Conservation (phyloP, 192 early-diverging fungal genomes). For the Backusella mclennaniae region DNA sequence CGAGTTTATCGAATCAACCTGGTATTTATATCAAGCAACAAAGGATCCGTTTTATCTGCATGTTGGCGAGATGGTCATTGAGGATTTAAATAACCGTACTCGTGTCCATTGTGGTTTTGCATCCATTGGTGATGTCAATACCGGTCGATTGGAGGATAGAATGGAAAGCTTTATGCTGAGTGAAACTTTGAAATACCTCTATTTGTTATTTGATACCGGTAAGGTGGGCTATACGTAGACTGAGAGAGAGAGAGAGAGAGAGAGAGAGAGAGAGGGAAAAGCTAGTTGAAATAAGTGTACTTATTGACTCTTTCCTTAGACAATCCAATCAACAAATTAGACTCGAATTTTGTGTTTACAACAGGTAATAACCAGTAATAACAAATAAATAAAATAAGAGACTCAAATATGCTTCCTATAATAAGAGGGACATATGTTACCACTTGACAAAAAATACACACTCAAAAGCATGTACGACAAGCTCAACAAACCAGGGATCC, state of each 20-base stretch:
- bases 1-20: conserved; percentile 94
- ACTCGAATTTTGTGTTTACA: conserved; percentile 86
- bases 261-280: neutral
- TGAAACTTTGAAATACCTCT: conserved; percentile 97
- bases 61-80: conserved; percentile 84
- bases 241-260: too few species aligned
- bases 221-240: conserved; percentile 6
- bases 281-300: neutral
- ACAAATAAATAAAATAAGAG: neutral
- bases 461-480: neutral
- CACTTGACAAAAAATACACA: conserved; percentile 31
- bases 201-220: conserved; percentile 88
- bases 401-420: neutral
- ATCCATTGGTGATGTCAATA: conserved; percentile 60
- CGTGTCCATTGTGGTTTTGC: conserved; percentile 84
- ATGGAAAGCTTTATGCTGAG: conserved; percentile 96
- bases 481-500: neutral
- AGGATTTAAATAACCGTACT: conserved; percentile 71
- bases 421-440: conserved; percentile 59
- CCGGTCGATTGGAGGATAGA: conserved; percentile 67
- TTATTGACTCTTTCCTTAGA: neutral
- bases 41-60: conserved; percentile 86
- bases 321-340: conserved; percentile 62
- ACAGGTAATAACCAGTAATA: conserved; percentile 51
- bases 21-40: conserved; percentile 90